These are phyloP conservation scores for Solanum bulbocastanum DNA, from an alignment of 257 asterid species.

Conservation along the genomic window DNA sequence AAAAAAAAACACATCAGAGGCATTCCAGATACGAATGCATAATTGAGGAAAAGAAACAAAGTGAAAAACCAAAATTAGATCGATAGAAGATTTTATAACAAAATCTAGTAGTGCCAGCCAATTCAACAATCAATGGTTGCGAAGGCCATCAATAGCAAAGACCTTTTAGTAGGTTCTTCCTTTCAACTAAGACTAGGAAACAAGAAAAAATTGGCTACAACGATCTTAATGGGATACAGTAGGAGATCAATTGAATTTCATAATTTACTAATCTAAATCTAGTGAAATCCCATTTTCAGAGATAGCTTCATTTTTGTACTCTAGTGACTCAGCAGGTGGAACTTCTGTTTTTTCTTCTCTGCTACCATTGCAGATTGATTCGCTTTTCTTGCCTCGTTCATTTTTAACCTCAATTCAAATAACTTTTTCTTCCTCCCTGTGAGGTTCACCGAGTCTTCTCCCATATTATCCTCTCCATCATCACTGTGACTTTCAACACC, in stretches of 20 bases:
- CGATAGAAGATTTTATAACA: not conserved
- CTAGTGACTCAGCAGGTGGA: constrained; percentile 31
- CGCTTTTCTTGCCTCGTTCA: constrained; percentile 86
- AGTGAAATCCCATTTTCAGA: not conserved
- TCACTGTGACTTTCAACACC: constrained; percentile 10
- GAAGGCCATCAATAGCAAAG: not conserved
- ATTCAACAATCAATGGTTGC: not conserved
- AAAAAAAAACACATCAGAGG: not conserved
- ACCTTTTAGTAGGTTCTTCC: not conserved
- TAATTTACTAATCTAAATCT: not conserved
- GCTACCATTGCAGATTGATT: constrained; percentile 84
- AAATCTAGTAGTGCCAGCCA: not conserved
- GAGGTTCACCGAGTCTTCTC: constrained; percentile 31
- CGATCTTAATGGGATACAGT: not conserved
- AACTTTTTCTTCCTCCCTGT: constrained; percentile 68
- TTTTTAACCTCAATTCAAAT: constrained; percentile 69
- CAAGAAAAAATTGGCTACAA: not conserved
- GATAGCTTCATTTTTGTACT: not conserved
- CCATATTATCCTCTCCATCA: constrained; percentile 23
- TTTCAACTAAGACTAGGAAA: not conserved
- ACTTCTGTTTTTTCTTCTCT: constrained; percentile 69
- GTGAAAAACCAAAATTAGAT: not conserved
- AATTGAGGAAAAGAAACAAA: not conserved
- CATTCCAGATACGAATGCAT: not conserved
- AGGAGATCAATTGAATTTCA: not conserved